Evolutionary conservation across 495 filamentous ascomycete species (phyloP), one percentile per base, ranked within the genome.

Genomic region (Neurospora sp.): DNA sequence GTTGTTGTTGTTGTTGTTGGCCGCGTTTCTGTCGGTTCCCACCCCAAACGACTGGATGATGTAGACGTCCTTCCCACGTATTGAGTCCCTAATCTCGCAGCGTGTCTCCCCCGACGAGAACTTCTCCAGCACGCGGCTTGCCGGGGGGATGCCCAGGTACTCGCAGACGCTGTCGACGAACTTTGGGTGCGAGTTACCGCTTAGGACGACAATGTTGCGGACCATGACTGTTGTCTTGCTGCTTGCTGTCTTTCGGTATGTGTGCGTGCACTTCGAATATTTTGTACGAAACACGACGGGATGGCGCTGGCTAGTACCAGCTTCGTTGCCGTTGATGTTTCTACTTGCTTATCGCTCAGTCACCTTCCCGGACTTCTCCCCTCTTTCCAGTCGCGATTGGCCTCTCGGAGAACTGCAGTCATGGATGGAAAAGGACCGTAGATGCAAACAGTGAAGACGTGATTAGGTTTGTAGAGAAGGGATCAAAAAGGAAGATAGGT

Each of bases 31-130:
- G 31, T 18, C 39, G 6, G 20, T 20, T 3, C 74, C 74, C 2
- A 73, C 72, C 12, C 79, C 79, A 54, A 84, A 83, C 40, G 91
- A 93, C 82, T 98, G 94, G 76, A 98, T 92, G 81, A 98, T 96
- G 83, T 96, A 97, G 79, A 99, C 95, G 87, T 98, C 96, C 82
- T 99, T 99, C 73, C 91, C 96, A 77, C 96, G 93, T 49, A 99
- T 95, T 31, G 93, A 96, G 84, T 98, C 96, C 78, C 93, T 86
- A 77, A 99, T 96, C 83, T 98, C 96, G 73, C 97, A 94, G 40
- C 96, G 90, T 73, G 93, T 98, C 78, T 98, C 96, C 66, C 96
- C 96, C 71, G 95, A 93, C 18, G 92, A 90, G 83, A 99, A 99
- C 84, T 97, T 98, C 76, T 87, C 90, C 71, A 98, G 88, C 72